Evolutionary conservation across 768 basidiomycete genomes (phyloP), one percentile per base, ranked within the genome.

Genomic region (Calocybe indica): DNA sequence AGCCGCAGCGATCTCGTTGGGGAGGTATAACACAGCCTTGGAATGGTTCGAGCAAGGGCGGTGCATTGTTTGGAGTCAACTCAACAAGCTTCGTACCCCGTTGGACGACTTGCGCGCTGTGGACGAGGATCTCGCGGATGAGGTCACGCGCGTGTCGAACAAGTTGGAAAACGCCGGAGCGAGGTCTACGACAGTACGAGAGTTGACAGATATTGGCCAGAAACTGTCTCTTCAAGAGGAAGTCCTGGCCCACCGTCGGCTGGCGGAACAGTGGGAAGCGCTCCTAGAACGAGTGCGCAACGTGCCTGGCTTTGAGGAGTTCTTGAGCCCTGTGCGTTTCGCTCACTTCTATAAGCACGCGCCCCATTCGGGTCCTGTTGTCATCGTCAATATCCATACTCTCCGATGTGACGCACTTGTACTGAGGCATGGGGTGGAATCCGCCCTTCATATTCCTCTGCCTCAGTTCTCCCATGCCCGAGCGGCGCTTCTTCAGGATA

Each of bases 21-120:
- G 45, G 8, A 50, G 61, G 8, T 45, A 54, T 10, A 48, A 61
- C 5, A 55, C 47, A 13, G 63, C 60, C n/a, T 55, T 71, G 30
- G 66, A 70, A 50, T 59, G 68, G 58, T 57, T 72, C 6, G 63
- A 64, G 33, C 56, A 61, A 45, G 62, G 64, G 2, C 57, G 63
- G 4, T 58, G 58, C 22, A 44, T 64, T 12, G 48, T 61, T 6
- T 66, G 67, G 64, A 50, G 44, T 28, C 65, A 65, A 37, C 22
- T 15, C 40, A 15, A 28, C 40, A 15, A 41, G n/a, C 40, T 41
- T 15, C 40, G 40, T 41, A 14, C 40, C n/a, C 13, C 40, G 5
- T 15, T 41, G 1, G 40, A 41, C 6, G 40, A 41, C 22, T 31
- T 41, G 8, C 22, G 22, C 40, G n/a, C 12, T 6, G 12, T 13